phyloP scores from a whole-genome alignment of 805 yeast genomes.

The Spathaspora gorwiae region DNA sequence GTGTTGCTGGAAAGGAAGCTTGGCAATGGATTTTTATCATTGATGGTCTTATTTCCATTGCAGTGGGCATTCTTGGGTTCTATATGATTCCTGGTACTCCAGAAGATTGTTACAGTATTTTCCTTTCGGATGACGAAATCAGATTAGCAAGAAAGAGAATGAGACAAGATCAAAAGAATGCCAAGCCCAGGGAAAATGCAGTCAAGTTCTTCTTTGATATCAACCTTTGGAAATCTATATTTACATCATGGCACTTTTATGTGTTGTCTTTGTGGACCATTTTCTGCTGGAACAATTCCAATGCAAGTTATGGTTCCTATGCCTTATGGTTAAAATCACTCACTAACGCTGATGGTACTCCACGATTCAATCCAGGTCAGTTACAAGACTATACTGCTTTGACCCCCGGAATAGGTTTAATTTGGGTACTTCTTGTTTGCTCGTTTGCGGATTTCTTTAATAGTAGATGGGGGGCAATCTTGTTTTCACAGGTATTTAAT shows the following conservation, averaged over 20 bases:
- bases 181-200: constrained; percentile 14
- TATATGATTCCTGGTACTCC: constrained; percentile 67
- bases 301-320: constrained; percentile 40
- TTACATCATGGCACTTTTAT: constrained; percentile 59
- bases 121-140: constrained; percentile 33
- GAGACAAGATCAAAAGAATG: constrained; percentile 17
- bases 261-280: constrained; percentile 51
- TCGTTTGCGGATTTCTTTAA: constrained; percentile 37
- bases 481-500: constrained; percentile 51
- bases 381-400: constrained; percentile 42
- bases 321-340: constrained; percentile 51
- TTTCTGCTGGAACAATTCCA: constrained; percentile 60
- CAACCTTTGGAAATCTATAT: constrained; percentile 48
- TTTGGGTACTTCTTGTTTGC: constrained; percentile 36
- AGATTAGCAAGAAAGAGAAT: constrained; percentile 27
- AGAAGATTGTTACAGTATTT: constrained; percentile 32
- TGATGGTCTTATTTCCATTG: constrained; percentile 57
- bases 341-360: constrained; percentile 18
- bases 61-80: constrained; percentile 52
- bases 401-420: constrained; percentile 41
- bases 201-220: constrained; percentile 36
- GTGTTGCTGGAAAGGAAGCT: constrained; percentile 50
- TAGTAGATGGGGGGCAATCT: constrained; percentile 52
- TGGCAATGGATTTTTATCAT: constrained; percentile 76
- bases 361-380: constrained; percentile 26